Conservation (phyloP, 1,284 basidiomycete species). For the Grifola frondosa region DNA sequence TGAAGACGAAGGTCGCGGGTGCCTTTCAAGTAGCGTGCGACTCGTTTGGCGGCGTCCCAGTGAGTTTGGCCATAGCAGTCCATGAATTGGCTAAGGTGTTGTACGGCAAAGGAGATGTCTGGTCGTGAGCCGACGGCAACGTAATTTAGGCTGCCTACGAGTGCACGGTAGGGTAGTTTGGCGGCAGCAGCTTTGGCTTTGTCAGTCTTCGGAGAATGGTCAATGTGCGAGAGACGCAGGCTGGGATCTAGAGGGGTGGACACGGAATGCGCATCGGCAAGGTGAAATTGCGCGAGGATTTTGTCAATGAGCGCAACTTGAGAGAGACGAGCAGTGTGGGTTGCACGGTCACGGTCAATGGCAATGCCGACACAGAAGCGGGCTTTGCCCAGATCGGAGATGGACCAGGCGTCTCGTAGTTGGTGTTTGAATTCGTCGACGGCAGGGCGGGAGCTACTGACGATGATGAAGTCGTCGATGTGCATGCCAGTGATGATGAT, state of each 20-base stretch:
- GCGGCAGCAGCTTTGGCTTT: constrained; percentile 1
- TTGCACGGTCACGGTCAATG: constrained; percentile 26
- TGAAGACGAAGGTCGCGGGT: constrained; percentile 11
- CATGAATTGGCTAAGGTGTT: constrained; percentile 16
- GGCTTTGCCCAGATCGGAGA: constrained; percentile 20
- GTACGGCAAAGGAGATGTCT: constrained; percentile 16
- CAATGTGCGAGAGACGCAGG: not conserved
- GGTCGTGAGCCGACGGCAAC: constrained; percentile 15
- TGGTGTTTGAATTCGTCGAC: constrained; percentile 30
- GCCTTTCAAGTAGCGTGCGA: constrained; percentile 28
- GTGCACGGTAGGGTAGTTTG: constrained; percentile 10
- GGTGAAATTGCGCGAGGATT: constrained; percentile 32
- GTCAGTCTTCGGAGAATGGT: not conserved
- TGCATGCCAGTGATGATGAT: constrained; percentile 12
- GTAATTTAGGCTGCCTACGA: constrained; percentile 20
- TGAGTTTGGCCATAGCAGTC: constrained; percentile 15
- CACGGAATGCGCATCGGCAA: constrained; percentile 20
- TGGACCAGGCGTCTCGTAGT: constrained; percentile 15
- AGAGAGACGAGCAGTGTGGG: constrained; percentile 28
- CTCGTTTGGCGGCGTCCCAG: constrained; percentile 23
- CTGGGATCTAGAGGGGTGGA: constrained; percentile 10
- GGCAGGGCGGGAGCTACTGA: constrained; percentile 16
- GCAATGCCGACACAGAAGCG: constrained; percentile 17
- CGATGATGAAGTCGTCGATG: constrained; percentile 25
- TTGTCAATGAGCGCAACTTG: constrained; percentile 38